These are phyloP conservation scores for Fonsecaea multimorphosa DNA, from an alignment of 2,329 filamentous ascomycete genomes.

Conservation along the genomic window DNA sequence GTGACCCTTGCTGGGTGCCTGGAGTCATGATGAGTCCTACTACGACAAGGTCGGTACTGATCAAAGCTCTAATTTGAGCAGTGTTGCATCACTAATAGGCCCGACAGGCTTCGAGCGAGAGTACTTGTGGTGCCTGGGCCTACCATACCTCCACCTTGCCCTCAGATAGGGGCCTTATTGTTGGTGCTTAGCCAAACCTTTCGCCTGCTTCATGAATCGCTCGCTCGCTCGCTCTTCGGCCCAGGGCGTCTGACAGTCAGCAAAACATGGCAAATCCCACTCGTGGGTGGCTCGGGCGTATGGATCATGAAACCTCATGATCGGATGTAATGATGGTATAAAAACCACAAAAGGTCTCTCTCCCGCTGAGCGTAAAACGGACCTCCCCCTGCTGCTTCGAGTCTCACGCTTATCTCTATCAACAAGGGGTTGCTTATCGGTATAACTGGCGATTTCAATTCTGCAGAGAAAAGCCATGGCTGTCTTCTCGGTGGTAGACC, in stretches of 20 bases:
- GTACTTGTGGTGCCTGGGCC: not conserved
- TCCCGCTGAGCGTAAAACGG: not conserved
- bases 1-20: not conserved
- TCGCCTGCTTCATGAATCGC: not conserved
- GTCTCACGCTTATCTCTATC: not conserved
- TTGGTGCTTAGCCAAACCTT: not conserved
- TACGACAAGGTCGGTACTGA: not conserved
- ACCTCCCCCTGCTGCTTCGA: not conserved
- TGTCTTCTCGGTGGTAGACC: slow-evolving; percentile 16
- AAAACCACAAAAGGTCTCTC: not conserved
- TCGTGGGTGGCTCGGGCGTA: not conserved
- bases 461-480: slow-evolving; percentile 11
- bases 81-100: not conserved
- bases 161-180: not conserved
- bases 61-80: not conserved
- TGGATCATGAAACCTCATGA: not conserved
- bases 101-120: not conserved
- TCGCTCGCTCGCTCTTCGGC: not conserved
- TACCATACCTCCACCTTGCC: not conserved
- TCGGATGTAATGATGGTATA: not conserved
- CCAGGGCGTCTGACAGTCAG: slow-evolving; percentile 3
- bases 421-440: not conserved
- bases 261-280: not conserved
- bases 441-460: not conserved
- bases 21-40: not conserved